Conservation (phyloP, 2,329 filamentous ascomycete species). For the Fusarium sp. region DNA sequence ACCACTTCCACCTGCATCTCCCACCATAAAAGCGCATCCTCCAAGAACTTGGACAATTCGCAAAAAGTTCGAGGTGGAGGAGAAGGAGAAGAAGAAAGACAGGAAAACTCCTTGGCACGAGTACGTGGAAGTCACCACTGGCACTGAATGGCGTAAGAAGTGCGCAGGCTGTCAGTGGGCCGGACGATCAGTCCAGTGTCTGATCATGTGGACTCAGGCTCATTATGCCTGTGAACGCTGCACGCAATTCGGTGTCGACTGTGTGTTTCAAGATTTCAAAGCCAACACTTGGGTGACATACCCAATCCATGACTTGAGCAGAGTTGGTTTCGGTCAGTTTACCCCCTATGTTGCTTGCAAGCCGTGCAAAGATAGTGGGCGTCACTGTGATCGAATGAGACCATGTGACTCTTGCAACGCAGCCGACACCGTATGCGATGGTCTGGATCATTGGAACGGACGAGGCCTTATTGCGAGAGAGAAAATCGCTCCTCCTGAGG, state of each 20-base stretch:
- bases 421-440: neutral
- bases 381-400: constrained; percentile 51
- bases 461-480: constrained; percentile 17
- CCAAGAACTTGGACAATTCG: constrained; percentile 14
- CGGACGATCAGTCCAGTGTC: neutral
- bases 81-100: neutral
- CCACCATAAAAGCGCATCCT: neutral
- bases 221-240: constrained; percentile 39
- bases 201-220: constrained; percentile 8
- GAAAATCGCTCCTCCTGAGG: neutral
- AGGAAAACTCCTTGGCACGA: constrained; percentile 8
- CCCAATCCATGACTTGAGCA: constrained; percentile 46
- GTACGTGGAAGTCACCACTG: neutral
- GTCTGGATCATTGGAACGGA: neutral
- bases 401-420: constrained; percentile 52
- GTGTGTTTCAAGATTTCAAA: constrained; percentile 8
- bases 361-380: constrained; percentile 20
- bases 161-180: constrained; percentile 17
- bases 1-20: neutral
- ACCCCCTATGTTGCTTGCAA: constrained; percentile 42
- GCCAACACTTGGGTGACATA: neutral
- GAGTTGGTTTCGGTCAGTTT: constrained; percentile 50
- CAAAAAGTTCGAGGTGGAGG: constrained; percentile 1
- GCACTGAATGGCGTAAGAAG: constrained; percentile 16
- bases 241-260: constrained; percentile 48